Evolutionary conservation across 2,329 filamentous ascomycete genomes (phyloP), one percentile per base, ranked within the genome.

Genomic region (Phyllosticta citrichinensis): DNA sequence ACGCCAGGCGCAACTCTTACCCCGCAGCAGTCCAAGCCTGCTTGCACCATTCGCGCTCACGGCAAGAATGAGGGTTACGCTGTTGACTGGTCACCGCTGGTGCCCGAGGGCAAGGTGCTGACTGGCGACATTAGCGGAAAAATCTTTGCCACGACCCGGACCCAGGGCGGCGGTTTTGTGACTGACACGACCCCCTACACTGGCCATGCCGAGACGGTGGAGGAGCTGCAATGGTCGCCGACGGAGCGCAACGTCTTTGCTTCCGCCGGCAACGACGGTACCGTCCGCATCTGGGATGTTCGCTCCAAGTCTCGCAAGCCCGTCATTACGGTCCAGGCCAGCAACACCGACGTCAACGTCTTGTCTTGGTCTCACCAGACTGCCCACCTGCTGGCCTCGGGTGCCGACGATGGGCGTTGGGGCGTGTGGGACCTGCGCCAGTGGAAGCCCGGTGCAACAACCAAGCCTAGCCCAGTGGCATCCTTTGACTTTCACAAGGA

Each of bases 171-270:
- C 58, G 88, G 89, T 64, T 97, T 91, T 82, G 87, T 89, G 19
- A 96, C 91, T 5, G 92, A 97, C 73, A 89, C 83, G 12, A 83
- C 88, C 52, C 80, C 93, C 0, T 96, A 95, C 76, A 84, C 84
- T 22, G 93, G 92, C 57, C 94, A 99, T 78, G 83, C 82, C 9
- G 84, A 86, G 70, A 93, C 89, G 57, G 86, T 99, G 17, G 94
- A 99, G 78, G 94, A 99, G 72, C 80, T 99, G 25, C 93, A 97
- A 75, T 99, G 94, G 94, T 96, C 90, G 57, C 94, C 94, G 0
- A 89, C 87, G 19, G 94, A 99, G 77, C 86, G 86, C 64, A 92
- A 91, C 63, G 94, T 97, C 27, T 99, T 99, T 70, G 89, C 94
- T 0, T 97, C 93, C 0, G 92, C 90, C 3, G 95, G 91, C 61